Evolutionary conservation across 1,284 basidiomycete species (phyloP).

Genomic region (Puccinia sorghi): DNA sequence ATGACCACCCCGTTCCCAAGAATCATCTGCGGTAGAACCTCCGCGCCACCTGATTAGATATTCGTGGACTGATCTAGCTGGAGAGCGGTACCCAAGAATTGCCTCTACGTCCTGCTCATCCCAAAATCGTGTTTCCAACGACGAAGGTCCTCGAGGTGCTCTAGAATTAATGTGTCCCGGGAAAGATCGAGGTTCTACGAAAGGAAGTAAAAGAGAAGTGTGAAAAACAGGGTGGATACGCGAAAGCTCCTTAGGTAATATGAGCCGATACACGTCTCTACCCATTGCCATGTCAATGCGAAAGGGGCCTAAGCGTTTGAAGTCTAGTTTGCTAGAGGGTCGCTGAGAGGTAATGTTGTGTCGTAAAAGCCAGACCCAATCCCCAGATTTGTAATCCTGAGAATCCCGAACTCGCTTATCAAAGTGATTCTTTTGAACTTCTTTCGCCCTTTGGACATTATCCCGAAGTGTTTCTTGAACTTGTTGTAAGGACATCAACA

Average conservation of each 20-base stretch:
- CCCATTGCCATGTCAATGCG: background rate
- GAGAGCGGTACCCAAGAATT: background rate
- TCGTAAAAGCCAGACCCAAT: constrained; percentile 7
- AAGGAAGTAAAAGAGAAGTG: background rate
- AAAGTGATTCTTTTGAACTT: background rate
- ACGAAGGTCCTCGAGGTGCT: background rate
- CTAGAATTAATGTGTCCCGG: background rate
- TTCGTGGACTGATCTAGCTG: background rate
- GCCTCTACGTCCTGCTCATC: background rate
- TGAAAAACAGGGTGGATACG: constrained; percentile 17
- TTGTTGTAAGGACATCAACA: background rate
- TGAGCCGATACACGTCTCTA: background rate
- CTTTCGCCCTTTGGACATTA: background rate
- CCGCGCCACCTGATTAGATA: background rate
- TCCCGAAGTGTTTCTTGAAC: background rate
- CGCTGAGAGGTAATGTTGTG: background rate
- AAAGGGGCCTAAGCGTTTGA: background rate
- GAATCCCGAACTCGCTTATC: background rate
- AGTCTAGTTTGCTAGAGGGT: background rate
- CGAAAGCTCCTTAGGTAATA: background rate
- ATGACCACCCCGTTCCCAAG: constrained; percentile 2
- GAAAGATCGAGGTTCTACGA: background rate
- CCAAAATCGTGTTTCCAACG: background rate
- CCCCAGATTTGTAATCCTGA: background rate
- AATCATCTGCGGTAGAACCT: constrained; percentile 6